Conservation (phyloP, 2,329 filamentous ascomycete genomes). For the Penicillium sp. region DNA sequence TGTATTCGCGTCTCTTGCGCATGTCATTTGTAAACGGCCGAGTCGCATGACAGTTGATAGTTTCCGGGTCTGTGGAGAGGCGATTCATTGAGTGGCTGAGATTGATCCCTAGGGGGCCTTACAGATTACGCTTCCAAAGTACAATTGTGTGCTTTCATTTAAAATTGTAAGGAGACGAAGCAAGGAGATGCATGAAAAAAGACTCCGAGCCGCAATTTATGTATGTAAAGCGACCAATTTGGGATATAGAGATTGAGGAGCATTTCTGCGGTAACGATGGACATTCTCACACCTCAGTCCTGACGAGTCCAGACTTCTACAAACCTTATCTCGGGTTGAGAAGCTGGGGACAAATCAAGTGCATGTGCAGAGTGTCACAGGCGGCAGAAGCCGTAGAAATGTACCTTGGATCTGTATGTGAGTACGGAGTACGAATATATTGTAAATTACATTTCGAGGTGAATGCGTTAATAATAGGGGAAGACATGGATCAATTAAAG, state of each 20-base stretch:
- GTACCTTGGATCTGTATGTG: neutral
- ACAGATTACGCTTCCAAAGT: slow-evolving; percentile 3
- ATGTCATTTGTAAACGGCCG: slow-evolving; percentile 21
- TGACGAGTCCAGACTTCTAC: slow-evolving; percentile 5
- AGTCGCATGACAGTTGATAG: slow-evolving; percentile 18
- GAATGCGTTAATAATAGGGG: neutral
- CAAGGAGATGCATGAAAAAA: slow-evolving; percentile 16
- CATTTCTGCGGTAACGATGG: too few species aligned
- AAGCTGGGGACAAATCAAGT: slow-evolving; percentile 12
- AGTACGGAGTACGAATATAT: neutral
- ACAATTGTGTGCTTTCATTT: neutral
- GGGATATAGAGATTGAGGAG: too few species aligned
- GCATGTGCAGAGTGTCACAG: slow-evolving; percentile 13
- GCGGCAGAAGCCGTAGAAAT: slow-evolving; percentile 8
- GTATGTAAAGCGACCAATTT: neutral
- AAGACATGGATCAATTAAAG: neutral
- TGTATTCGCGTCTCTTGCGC: slow-evolving; percentile 1
- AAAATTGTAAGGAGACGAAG: slow-evolving; percentile 15
- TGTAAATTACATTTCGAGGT: neutral
- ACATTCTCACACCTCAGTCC: neutral
- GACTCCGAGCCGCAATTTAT: slow-evolving; percentile 15
- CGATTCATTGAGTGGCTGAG: slow-evolving; percentile 13
- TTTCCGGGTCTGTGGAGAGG: neutral
- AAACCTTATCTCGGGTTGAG: slow-evolving; percentile 8
- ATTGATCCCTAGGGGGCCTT: slow-evolving; percentile 18